Conservation (phyloP, 202 grass and related monocot species). For the Tripidium arundinaceum region DNA sequence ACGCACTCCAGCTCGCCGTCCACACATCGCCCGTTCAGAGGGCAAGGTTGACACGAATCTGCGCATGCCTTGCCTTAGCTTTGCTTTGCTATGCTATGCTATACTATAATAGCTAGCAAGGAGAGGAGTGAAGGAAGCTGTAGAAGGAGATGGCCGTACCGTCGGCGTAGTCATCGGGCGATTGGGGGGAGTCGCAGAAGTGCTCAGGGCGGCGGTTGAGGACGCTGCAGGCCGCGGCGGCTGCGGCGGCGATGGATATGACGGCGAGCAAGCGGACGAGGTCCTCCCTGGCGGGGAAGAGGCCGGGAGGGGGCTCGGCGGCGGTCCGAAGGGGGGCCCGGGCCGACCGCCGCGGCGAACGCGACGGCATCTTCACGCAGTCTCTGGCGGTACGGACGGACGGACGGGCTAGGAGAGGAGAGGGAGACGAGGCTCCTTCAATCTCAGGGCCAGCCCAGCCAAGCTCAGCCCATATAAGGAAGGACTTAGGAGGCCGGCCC, state of each 20-base stretch:
- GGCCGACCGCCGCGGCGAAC: constrained; percentile 2
- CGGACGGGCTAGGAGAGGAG: no score
- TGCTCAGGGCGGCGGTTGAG: constrained; percentile 52
- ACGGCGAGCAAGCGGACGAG: constrained; percentile 55
- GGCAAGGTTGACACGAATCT: constrained; percentile 72
- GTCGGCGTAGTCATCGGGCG: constrained; percentile 17
- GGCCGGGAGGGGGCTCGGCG: constrained; percentile 52
- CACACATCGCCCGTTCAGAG: constrained; percentile 50
- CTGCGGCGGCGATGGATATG: constrained; percentile 66
- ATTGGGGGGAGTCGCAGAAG: constrained; percentile 60
- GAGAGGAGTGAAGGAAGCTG: background rate
- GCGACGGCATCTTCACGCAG: background rate
- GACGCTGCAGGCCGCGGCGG: constrained; percentile 49
- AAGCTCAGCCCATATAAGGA: background rate
- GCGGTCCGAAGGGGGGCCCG: background rate
- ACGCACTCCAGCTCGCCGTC: constrained; percentile 57
- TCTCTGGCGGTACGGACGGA: no score
- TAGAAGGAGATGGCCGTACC: background rate
- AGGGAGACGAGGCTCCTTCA: no score
- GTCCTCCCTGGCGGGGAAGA: constrained; percentile 60
- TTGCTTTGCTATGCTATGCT: no score
- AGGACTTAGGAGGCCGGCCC: no score
- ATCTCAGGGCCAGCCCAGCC: background rate
- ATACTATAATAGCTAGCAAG: background rate
- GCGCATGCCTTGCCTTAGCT: background rate